Conservation (phyloP, 2,329 filamentous ascomycete genomes). For the Trichophyton schoenleinii region DNA sequence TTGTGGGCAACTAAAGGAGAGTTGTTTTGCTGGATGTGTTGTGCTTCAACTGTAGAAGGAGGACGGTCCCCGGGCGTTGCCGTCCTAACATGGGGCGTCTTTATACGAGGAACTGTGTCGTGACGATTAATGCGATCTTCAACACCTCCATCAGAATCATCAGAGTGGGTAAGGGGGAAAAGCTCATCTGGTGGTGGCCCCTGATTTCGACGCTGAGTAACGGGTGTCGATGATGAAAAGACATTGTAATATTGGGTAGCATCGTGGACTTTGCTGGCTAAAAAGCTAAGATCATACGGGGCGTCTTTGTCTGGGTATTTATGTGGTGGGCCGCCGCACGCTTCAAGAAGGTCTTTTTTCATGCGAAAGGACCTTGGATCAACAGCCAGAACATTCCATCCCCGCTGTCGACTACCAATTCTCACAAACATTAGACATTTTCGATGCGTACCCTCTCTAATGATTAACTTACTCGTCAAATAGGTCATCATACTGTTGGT, state of each 20-base stretch:
- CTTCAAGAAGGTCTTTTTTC: slow-evolving; percentile 24
- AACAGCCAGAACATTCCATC: slow-evolving; percentile 37
- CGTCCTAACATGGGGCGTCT: not conserved
- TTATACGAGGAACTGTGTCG: not conserved
- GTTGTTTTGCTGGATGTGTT: not conserved
- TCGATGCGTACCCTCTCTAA: slow-evolving; percentile 12
- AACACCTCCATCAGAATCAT: slow-evolving; percentile 11
- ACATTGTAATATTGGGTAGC: slow-evolving; percentile 21
- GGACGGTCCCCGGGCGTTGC: not conserved
- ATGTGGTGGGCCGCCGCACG: slow-evolving; percentile 28
- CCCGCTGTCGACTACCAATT: slow-evolving; percentile 18
- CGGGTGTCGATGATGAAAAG: slow-evolving; percentile 10
- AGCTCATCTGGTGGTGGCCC: slow-evolving; percentile 8
- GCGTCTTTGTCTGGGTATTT: slow-evolving; percentile 12
- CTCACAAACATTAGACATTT: slow-evolving; percentile 11
- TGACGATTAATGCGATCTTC: not conserved
- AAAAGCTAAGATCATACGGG: slow-evolving; percentile 17
- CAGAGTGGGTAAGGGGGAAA: slow-evolving; percentile 7
- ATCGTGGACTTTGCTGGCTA: slow-evolving; percentile 19
- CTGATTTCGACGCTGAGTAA: not conserved
- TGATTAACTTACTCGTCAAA: slow-evolving; percentile 9
- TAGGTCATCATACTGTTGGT: not conserved
- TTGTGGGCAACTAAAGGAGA: not conserved
- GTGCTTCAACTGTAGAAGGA: not conserved
- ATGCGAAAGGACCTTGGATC: slow-evolving; percentile 33